Evolutionary conservation across 2,329 filamentous ascomycete species (phyloP).

Genomic region (Cladosporium sp.): DNA sequence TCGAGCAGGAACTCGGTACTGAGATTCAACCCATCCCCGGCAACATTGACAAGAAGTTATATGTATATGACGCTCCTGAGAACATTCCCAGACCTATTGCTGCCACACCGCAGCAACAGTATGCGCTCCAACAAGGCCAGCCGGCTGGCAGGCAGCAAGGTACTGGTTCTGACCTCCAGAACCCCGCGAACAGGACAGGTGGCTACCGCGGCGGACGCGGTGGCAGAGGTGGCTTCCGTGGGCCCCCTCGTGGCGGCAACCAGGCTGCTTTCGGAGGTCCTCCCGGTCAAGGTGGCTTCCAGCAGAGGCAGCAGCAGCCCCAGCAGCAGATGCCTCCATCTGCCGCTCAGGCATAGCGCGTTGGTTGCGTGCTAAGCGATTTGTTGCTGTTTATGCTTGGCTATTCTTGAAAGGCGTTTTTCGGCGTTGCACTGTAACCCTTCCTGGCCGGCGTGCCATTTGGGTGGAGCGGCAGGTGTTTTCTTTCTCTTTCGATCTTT

Average conservation of each 20-base stretch:
- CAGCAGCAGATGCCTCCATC: conserved; percentile 27
- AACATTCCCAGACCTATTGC: conserved; percentile 81
- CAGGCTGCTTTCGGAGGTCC: conserved; percentile 28
- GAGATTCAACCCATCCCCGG: conserved; percentile 96
- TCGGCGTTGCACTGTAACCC: conserved; percentile 13
- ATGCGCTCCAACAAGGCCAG: conserved; percentile 22
- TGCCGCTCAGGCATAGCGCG: conserved; percentile 26
- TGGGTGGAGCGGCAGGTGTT: conserved; percentile 17
- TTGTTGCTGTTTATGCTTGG: background rate
- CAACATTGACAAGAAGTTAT: conserved; percentile 94
- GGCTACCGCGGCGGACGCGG: conserved; percentile 29
- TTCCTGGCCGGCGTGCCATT: conserved; percentile 25
- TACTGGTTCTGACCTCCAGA: conserved; percentile 31
- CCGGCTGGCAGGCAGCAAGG: conserved; percentile 30
- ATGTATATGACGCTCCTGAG: conserved; percentile 96
- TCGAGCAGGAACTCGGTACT: conserved; percentile 93
- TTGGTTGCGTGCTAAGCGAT: background rate
- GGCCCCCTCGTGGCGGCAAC: conserved; percentile 24
- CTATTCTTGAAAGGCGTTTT: background rate
- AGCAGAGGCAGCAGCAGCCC: conserved; percentile 21
- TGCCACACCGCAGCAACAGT: conserved; percentile 41
- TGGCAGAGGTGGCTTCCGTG: conserved; percentile 29
- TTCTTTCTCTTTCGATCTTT: background rate
- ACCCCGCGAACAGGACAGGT: conserved; percentile 31
- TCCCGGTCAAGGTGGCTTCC: conserved; percentile 27